Evolutionary conservation across 441 rosid species (phyloP), one percentile per base, ranked within the genome.

Genomic region (Adansonia grandidieri): DNA sequence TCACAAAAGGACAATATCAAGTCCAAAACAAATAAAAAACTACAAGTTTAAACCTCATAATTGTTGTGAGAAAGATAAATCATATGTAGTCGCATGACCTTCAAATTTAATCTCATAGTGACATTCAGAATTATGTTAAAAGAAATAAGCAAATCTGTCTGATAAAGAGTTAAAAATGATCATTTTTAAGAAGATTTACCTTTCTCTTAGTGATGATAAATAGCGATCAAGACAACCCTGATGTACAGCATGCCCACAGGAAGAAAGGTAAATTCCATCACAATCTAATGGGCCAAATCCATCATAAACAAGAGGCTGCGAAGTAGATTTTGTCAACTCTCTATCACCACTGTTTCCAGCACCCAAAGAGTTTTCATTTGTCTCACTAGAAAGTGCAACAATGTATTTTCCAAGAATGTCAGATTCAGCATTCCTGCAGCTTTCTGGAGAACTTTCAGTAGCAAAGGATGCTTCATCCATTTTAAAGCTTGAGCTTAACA

Each of bases 171-270:
- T 37, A n/a, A 73, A 3, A 40, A 56, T 0, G n/a, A 1, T 32
- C 61, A 32, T 14, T 61, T 22, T 19, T n/a, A 0, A 57, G 66
- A 57, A 66, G 77, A 83, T 88, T 85, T 81, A 86, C 99, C 99
- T 91, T 79, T 97, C 99, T 89, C 75, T 91, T 87, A 97, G 82
- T 14, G 98, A 97, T 11, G 85, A 86, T 62, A 97, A 80, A 85
- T 97, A 97, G 60, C 96, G 93, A 78, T 93, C 93, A 50, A 92
- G 95, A 82, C 99, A 97, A 74, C 82, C 86, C 83, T 95, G 97
- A 88, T 97, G 99, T 80, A 95, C 98, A 11, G 98, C 92, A 91
- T 97, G 98, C 71, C 99, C 97, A 85, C 99, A 97, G 63, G 99
- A 91, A 44, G 96, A 95, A 76, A 95, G 88, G 89, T 87, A 82